These are phyloP conservation scores for Microascus cirrosus DNA, from an alignment of 2,329 filamentous ascomycete genomes.

Conservation along the genomic window DNA sequence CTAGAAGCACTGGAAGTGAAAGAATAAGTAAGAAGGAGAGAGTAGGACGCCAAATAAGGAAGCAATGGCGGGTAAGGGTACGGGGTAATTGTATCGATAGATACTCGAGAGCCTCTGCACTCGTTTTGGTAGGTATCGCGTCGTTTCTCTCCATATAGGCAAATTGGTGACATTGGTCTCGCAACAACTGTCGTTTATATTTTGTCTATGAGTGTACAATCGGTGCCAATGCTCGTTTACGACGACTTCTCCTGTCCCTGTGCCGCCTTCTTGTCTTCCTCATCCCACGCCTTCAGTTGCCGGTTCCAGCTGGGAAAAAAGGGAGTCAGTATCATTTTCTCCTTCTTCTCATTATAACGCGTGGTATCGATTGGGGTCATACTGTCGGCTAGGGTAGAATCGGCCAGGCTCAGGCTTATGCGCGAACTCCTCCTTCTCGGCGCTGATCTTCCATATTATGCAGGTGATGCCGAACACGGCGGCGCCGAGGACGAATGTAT, in stretches of 20 bases:
- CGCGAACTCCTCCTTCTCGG: conserved; percentile 60
- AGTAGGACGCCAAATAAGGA: background rate
- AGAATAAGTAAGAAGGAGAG: background rate
- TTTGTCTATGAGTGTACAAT: conserved; percentile 3
- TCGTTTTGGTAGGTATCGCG: no score
- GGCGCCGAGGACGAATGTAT: conserved; percentile 67
- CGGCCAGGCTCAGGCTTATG: conserved; percentile 65
- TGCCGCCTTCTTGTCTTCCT: conserved; percentile 25
- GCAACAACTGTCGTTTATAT: background rate
- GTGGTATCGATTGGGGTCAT: conserved; percentile 24
- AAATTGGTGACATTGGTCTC: background rate
- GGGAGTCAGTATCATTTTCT: conserved; percentile 10
- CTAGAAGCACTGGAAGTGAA: background rate
- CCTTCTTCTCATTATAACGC: background rate
- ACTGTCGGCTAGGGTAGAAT: conserved; percentile 82
- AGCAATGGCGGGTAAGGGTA: background rate
- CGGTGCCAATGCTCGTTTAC: background rate
- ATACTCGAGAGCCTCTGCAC: background rate
- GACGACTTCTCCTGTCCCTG: background rate
- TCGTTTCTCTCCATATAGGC: background rate
- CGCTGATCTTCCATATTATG: conserved; percentile 60
- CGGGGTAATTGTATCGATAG: background rate
- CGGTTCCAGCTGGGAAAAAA: conserved; percentile 26
- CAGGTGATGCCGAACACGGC: conserved; percentile 59
- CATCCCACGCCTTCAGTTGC: conserved; percentile 32